Base-by-base conservation (phyloP, 2,329 filamentous ascomycete genomes). In the Trichoderma guizhouense region DNA sequence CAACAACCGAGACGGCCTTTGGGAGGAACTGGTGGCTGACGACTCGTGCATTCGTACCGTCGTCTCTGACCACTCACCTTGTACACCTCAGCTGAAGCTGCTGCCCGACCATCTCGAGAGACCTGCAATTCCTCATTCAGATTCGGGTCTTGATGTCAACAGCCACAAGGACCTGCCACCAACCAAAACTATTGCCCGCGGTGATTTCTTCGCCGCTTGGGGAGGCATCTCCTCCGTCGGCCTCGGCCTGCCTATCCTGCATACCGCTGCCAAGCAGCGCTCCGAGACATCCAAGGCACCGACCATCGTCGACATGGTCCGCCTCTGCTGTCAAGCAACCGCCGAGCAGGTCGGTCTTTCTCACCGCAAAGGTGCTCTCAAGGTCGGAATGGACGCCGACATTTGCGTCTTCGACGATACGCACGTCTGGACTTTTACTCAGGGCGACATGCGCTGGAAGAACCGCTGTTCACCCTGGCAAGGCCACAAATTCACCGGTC, bases 181-280 rank as follows among this genome's bases (percentile, higher is more conserved):
- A 7, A 79, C 79, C 28, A 80, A 83, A 11, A 78, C 81, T 1
- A 79, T 82, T 47, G 82, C 84, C 26, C 76, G 80, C 3, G 96
- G 96, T 47, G 93, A 98, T 83, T 98, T 99, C 86, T 96, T 98
- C 83, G 90, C 92, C 5, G 95, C 95, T 1, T 99, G 96, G 96
- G 96, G 96, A 69, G 96, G 96, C 15, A 97, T 99, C 78, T 95
- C 93, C 5, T 96, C 93, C 5, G 95, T 99, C 21, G 96, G 96
- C 0, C 88, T 99, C 1, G 96, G 96, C 0, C 87, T 99, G 5
- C 93, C 94, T 5, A 97, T 99, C 75, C 87, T 99, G 7, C 92
- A 95, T 90, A 95, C 93, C 0, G 90, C 94, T 58, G 87, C 92
- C 36, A 85, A 87, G 79, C 86, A 89, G 74, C 87, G 92, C 53